Conservation (phyloP, 257 asterid genomes). For the Penstemon newberryi region DNA sequence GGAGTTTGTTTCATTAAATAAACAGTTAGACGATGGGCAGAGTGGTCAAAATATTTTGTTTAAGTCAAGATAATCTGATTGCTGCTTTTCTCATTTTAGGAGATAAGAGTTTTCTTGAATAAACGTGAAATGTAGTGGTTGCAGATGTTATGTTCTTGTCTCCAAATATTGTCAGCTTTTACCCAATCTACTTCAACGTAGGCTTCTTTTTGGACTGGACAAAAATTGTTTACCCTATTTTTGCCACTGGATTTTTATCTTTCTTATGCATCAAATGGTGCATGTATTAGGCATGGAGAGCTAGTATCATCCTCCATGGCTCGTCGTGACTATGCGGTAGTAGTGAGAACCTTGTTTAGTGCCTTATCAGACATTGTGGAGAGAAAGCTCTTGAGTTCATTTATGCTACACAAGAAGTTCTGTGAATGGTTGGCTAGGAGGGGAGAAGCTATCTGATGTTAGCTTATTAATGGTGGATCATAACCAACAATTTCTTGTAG, state of each 20-base stretch:
- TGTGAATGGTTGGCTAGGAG: conserved; percentile 83
- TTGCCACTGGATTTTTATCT: conserved; percentile 68
- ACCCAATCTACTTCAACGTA: conserved; percentile 34
- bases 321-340: conserved; percentile 78
- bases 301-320: conserved; percentile 54
- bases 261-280: conserved; percentile 45
- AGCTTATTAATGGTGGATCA: conserved; percentile 55
- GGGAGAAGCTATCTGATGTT: conserved; percentile 57
- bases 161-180: conserved; percentile 50
- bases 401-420: conserved; percentile 62
- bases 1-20: conserved; percentile 71
- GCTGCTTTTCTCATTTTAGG: conserved; percentile 74
- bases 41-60: conserved; percentile 69
- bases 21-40: conserved; percentile 78
- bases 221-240: conserved; percentile 67
- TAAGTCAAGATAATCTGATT: conserved; percentile 85
- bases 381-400: conserved; percentile 57
- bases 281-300: conserved; percentile 64
- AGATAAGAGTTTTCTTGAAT: conserved; percentile 60
- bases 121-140: conserved; percentile 75
- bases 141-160: conserved; percentile 68
- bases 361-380: conserved; percentile 51
- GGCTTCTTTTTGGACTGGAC: conserved; percentile 73
- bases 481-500: conserved; percentile 54
- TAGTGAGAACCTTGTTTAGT: conserved; percentile 53